Base-by-base conservation (phyloP, 768 basidiomycete species). In the Hemileccinum impolitum region DNA sequence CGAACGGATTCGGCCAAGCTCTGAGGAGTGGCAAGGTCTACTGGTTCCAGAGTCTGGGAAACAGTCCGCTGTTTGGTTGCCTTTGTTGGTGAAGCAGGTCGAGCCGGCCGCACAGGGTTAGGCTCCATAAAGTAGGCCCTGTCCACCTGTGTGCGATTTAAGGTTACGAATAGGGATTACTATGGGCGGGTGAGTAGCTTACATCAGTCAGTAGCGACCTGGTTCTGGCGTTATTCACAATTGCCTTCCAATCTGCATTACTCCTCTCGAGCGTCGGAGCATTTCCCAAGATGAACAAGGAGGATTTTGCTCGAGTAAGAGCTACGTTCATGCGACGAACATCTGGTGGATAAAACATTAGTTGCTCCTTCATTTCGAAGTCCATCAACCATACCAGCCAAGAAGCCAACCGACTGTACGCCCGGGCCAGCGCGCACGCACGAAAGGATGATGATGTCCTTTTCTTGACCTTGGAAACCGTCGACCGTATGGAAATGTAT, bases 401-500 rank as follows among this genome's bases (percentile, higher is more conserved):
- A 77, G 74, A 98, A 98, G 50, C 96, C 96, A 47, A 98, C 81
- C 0, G 74, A 80, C 49, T 79, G 77, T 17, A 92, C 66, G n/a
- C 87, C 85, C 15, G 90, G 84, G 6, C 96, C 94, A 10, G 93
- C 89, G 54, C 96, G 83, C 17, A 98, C 96, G 64, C 94, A 96
- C 3, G 96, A 98, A 17, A 99, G 76, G 56, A 99, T 97, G 69
- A 99, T 95, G 45, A 99, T 81, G 58, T 95, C 92, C 66, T 99
- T 99, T 67, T 99, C 96, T 71, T 99, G 96, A 41, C 96, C 96
- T 45, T 99, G 96, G 63, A 98, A 98, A 10, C 95, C 96, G 68
- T 99, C 95, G 34, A 99, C 95, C 0, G 96, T 98, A 64, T 96
- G 89, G 72, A 99, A 97, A 60, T 94, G 87, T 34, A 99, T 81